Percentiles rank a stretch among this genome's conserved stretches.
Evolutionary conservation across 2,329 filamentous ascomycete species (phyloP).

Genomic region (Ceratocystis eucalypticola): DNA sequence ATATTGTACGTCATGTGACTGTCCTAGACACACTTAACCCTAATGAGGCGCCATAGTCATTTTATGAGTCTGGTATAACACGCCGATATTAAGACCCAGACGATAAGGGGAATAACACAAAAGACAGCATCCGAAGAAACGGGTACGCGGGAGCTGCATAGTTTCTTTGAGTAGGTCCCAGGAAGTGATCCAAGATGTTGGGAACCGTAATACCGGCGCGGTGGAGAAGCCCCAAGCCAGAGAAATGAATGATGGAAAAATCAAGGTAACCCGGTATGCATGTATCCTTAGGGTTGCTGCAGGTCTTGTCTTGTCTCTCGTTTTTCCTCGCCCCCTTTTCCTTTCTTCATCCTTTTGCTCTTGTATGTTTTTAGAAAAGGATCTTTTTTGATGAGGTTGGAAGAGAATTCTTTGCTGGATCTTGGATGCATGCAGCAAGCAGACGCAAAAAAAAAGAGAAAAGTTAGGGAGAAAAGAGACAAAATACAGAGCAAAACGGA

Average conservation of each 20-base stretch:
- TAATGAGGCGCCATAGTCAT: background rate
- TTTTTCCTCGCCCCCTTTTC: background rate
- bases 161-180: background rate
- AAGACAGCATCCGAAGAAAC: background rate
- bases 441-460: conserved; percentile 16
- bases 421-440: background rate
- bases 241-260: background rate
- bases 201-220: background rate
- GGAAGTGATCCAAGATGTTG: background rate
- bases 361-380: background rate
- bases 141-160: background rate
- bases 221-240: background rate
- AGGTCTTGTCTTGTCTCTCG: background rate
- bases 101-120: background rate
- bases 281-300: background rate
- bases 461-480: conserved; percentile 5
- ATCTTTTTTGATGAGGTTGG: background rate
- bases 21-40: background rate
- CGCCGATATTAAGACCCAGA: background rate
- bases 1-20: background rate
- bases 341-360: background rate
- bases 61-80: background rate
- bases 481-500: conserved; percentile 1
- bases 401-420: background rate
- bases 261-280: background rate